Percentiles rank a stretch among this genome's conserved stretches.
Evolutionary conservation across 495 filamentous ascomycete species (phyloP).

Genomic region (Penicillium bialowiezense): DNA sequence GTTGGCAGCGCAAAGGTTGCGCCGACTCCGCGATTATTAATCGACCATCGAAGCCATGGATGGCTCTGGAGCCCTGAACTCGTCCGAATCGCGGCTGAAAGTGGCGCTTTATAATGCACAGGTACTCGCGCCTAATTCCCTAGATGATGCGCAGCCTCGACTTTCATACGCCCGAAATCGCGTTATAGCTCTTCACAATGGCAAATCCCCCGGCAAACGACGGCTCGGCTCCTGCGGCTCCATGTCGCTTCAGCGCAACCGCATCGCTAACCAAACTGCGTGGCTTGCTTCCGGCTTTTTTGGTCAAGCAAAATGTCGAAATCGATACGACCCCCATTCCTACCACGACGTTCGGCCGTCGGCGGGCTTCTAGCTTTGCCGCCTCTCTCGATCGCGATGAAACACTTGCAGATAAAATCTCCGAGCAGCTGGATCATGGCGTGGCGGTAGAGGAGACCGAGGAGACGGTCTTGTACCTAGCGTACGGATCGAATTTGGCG

Average conservation of each 20-base stretch:
- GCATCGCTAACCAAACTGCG: conserved; percentile 15
- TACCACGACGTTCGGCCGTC: conserved; percentile 17
- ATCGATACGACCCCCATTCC: conserved; percentile 9
- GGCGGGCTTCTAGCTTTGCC: conserved; percentile 15
- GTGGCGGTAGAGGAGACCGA: conserved; percentile 1
- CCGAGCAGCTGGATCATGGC: conserved; percentile 11
- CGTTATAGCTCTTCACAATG: conserved; percentile 8
- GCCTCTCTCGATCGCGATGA: conserved; percentile 24
- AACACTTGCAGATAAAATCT: conserved; percentile 25
- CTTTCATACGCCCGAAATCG: conserved; percentile 1
- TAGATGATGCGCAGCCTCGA: not conserved
- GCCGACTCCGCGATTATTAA: conserved; percentile 23
- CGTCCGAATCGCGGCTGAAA: conserved; percentile 1
- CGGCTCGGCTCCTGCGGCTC: conserved; percentile 4
- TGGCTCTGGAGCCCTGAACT: conserved; percentile 8
- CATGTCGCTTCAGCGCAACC: conserved; percentile 19
- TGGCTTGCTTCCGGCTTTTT: conserved; percentile 1
- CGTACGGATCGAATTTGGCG: conserved; percentile 89
- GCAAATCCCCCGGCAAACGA: not conserved
- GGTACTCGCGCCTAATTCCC: not conserved
- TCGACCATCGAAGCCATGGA: conserved; percentile 12
- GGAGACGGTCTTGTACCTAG: conserved; percentile 79
- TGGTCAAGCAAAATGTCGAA: not conserved
- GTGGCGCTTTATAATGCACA: conserved; percentile 10
- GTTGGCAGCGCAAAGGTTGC: not conserved